phyloP scores from a whole-genome alignment of 768 basidiomycete species.

The Leccinum variicolor region DNA sequence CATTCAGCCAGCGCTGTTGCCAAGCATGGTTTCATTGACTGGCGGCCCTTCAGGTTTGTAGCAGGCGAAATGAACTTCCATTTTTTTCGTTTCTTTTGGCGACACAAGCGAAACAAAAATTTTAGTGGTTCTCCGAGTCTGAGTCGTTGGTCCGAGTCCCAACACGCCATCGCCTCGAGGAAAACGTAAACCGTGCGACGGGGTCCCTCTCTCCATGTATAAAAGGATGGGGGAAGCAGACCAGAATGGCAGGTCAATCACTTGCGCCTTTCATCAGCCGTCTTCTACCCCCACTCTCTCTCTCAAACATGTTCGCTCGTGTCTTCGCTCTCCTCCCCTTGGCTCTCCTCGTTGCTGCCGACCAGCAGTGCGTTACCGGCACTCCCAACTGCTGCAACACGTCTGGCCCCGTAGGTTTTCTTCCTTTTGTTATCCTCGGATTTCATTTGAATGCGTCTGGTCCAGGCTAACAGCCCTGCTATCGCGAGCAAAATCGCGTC shows the following conservation, averaged over 20 bases:
- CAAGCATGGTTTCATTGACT: too few relatives aligned
- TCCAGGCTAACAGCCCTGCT: too few relatives aligned
- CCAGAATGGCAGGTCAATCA: neutral
- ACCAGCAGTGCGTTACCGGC: constrained; percentile 12
- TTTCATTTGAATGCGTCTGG: neutral
- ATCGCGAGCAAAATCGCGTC: neutral
- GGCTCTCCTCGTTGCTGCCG: constrained; percentile 12
- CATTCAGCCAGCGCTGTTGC: too few relatives aligned
- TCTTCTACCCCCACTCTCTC: neutral
- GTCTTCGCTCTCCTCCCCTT: constrained; percentile 16
- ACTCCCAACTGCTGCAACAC: constrained; percentile 10
- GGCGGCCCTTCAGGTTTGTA: too few relatives aligned
- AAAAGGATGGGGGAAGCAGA: neutral
- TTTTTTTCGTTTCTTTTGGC: neutral
- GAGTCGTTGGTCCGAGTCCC: too few relatives aligned
- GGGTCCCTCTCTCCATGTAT: neutral
- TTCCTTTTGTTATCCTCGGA: neutral
- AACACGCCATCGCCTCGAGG: neutral
- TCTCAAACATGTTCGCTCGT: constrained; percentile 20
- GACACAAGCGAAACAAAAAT: neutral
- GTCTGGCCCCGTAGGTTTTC: neutral
- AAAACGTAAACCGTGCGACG: neutral
- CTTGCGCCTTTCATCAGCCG: neutral
- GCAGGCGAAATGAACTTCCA: neutral
- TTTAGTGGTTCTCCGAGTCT: neutral